Evolutionary conservation across 2,329 filamentous ascomycete genomes (phyloP).

Genomic region (Tolypocladium ovalisporum): DNA sequence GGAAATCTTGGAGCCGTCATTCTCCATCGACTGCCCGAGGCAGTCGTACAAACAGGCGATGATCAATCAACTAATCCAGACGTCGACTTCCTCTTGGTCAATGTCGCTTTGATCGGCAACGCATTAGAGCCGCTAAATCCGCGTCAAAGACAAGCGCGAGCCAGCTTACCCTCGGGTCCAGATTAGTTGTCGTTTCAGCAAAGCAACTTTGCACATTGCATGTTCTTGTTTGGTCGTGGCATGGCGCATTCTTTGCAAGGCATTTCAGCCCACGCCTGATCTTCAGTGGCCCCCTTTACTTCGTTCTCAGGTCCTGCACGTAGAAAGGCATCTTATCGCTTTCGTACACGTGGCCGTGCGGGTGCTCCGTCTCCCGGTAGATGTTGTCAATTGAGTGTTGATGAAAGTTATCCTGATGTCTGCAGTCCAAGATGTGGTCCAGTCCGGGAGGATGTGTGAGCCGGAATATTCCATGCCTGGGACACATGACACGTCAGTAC

Average conservation of each 20-base stretch:
- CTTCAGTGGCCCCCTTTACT: slow-evolving; percentile 1
- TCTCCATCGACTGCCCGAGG: neutral
- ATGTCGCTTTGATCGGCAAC: too few relatives aligned
- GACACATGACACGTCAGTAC: neutral
- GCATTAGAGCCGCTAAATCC: neutral
- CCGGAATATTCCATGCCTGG: slow-evolving; percentile 80
- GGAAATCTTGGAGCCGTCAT: neutral
- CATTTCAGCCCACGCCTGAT: too few relatives aligned
- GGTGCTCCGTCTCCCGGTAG: slow-evolving; percentile 63
- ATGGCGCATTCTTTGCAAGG: neutral
- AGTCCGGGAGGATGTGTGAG: slow-evolving; percentile 89
- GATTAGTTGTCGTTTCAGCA: neutral
- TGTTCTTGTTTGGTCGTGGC: neutral
- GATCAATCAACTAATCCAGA: too few relatives aligned
- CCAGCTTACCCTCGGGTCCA: neutral
- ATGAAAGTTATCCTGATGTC: slow-evolving; percentile 72
- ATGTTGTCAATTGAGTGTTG: slow-evolving; percentile 57
- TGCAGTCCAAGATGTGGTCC: slow-evolving; percentile 72
- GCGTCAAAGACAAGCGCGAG: neutral
- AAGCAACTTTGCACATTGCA: neutral
- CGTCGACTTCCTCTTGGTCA: too few relatives aligned
- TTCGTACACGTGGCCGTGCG: slow-evolving; percentile 59
- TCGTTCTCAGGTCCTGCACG: slow-evolving; percentile 39
- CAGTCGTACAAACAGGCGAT: neutral
- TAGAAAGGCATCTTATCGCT: slow-evolving; percentile 52